Evolutionary conservation across 768 basidiomycete species (phyloP).

Genomic region (Trametes villosa): DNA sequence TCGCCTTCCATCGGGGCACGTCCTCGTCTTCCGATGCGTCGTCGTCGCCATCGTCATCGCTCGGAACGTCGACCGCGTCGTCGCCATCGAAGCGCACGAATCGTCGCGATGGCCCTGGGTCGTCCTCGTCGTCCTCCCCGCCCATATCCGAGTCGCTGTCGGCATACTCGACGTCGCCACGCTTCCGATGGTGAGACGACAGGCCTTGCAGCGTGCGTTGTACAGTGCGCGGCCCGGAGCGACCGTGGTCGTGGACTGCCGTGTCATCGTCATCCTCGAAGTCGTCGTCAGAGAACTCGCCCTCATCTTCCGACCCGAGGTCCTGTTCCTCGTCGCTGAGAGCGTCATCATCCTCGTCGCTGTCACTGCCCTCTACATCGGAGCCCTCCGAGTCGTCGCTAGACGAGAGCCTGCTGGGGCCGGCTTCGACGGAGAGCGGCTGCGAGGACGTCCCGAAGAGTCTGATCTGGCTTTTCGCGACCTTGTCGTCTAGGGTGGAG

Average conservation of each 20-base stretch:
- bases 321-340: slow-evolving; percentile 18
- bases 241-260: slow-evolving; percentile 47
- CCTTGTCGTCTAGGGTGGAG: slow-evolving; percentile 80
- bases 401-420: slow-evolving; percentile 25
- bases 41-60: slow-evolving; percentile 50
- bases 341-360: slow-evolving; percentile 29
- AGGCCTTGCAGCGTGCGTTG: slow-evolving; percentile 45
- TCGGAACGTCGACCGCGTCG: slow-evolving; percentile 51
- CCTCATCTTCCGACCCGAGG: background rate
- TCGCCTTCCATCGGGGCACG: slow-evolving; percentile 75
- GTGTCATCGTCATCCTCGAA: slow-evolving; percentile 25
- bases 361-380: slow-evolving; percentile 41
- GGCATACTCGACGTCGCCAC: slow-evolving; percentile 62
- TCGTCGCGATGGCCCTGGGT: slow-evolving; percentile 22
- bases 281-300: slow-evolving; percentile 1
- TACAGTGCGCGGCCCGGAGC: slow-evolving; percentile 49
- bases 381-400: slow-evolving; percentile 22
- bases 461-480: slow-evolving; percentile 79
- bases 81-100: slow-evolving; percentile 53
- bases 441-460: slow-evolving; percentile 83
- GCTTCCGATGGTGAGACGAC: slow-evolving; percentile 39
- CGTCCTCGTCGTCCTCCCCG: slow-evolving; percentile 45
- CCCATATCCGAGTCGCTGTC: slow-evolving; percentile 81
- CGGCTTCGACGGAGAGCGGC: slow-evolving; percentile 54
- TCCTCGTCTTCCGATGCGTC: slow-evolving; percentile 44